A percentile compares a stretch with the other conserved stretches of the same genome.
These are phyloP conservation scores for Salix arbutifolia DNA, from an alignment of 345 rosid species.

Conservation along the genomic window DNA sequence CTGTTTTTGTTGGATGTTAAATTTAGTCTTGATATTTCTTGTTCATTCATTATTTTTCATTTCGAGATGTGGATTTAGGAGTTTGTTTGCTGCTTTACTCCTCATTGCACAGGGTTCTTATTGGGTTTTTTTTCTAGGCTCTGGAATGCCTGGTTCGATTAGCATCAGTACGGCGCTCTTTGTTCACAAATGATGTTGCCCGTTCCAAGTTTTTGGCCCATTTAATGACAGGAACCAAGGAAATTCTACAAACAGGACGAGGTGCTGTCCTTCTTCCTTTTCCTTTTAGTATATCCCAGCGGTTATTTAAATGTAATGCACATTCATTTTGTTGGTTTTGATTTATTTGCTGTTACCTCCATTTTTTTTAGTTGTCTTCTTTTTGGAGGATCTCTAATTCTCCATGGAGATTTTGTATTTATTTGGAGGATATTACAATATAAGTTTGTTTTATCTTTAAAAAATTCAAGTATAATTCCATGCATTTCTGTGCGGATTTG, in stretches of 20 bases:
- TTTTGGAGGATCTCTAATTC: not conserved
- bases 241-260: slow-evolving; percentile 87
- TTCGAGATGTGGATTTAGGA: not conserved
- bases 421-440: not conserved
- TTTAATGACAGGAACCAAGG: slow-evolving; percentile 93
- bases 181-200: slow-evolving; percentile 79
- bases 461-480: not conserved
- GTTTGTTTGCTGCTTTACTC: not conserved
- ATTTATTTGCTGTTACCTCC: not conserved
- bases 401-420: not conserved
- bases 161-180: slow-evolving; percentile 90
- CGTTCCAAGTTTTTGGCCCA: slow-evolving; percentile 91
- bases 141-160: slow-evolving; percentile 97
- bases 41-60: not conserved
- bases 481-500: not conserved
- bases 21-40: not conserved
- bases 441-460: not conserved
- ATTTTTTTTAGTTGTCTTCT: not conserved
- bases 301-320: not conserved
- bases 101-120: not conserved
- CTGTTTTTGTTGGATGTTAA: not conserved
- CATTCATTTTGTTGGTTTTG: not conserved
- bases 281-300: not conserved
- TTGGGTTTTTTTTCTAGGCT: slow-evolving; percentile 50
- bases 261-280: slow-evolving; percentile 36